Evolutionary conservation across 768 basidiomycete species (phyloP), one percentile per base, ranked within the genome.

Genomic region (Grammothele lineata): DNA sequence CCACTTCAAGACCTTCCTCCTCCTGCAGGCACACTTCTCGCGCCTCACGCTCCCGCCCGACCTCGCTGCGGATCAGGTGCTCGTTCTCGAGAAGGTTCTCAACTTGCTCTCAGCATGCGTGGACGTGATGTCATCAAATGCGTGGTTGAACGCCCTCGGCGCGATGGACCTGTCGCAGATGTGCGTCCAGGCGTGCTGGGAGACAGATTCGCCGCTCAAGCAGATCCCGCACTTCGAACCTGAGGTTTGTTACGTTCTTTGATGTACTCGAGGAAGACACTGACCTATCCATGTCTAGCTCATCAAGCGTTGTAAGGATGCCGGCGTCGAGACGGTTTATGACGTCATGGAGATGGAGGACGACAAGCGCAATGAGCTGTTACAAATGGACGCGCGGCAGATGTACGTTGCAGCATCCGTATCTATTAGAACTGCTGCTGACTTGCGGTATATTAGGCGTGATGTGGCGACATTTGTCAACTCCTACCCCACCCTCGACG

Each of bases 271-370:
- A 32, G 7, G 8, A 19, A 5, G 23, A 10, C 25, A 10, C 18
- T 36, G 4, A 37, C 14, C 14, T 52, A 17, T 24, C 41, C 12
- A 43, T n/a, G n/a, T 23, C 2, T 53, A 90, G 85, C 82, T 87
- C 35, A 71, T 98, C 61, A 78, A 82, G 59, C 81, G 93, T 9
- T 97, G 93, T 72, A 87, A 87, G 61, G 79, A 75, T 0, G 87
- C 83, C 6, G 78, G 78, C 7, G 73, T 96, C 44, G 90, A 92
- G 50, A 87, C 89, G 1, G 93, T 99, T 0, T 96, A 97, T 63
- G 96, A 98, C 62, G 77, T 98, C 52, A 96, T 97, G 90, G 96
- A 98, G 64, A 83, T 98, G 82, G 96, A 98, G 61, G 95, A 97
- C 57, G 86, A 88, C 48, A 76, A 89, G 60, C 79, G 96, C 27